Percentiles rank a stretch among this genome's conserved stretches.
phyloP scores from a whole-genome alignment of 2,329 filamentous ascomycete species.

The Graphilbum fragrans region DNA sequence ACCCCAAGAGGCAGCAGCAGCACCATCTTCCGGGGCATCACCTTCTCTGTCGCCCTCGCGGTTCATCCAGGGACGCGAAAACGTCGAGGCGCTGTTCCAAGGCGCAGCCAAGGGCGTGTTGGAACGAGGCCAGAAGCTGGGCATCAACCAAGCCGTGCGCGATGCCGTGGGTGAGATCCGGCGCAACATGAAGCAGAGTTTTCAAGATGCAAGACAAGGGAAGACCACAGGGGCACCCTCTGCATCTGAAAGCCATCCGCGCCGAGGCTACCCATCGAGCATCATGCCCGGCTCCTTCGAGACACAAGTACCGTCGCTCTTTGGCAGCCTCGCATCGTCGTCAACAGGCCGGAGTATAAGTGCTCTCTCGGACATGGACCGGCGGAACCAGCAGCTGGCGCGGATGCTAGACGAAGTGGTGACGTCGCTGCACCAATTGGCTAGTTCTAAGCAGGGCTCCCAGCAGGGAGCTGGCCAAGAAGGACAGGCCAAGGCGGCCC shows the following conservation, averaged over 20 bases:
- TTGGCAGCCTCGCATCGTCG: too few species aligned
- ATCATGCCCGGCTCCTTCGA: not conserved
- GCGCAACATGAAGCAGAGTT: slow-evolving; percentile 59
- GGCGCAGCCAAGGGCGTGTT: slow-evolving; percentile 65
- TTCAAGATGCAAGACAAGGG: slow-evolving; percentile 48
- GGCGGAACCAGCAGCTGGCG: slow-evolving; percentile 54
- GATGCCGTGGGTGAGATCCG: slow-evolving; percentile 70
- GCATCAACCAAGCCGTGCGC: slow-evolving; percentile 70
- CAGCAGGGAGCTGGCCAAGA: too few species aligned
- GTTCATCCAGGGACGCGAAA: slow-evolving; percentile 40
- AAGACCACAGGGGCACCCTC: slow-evolving; percentile 21
- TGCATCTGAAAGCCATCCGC: slow-evolving; percentile 6
- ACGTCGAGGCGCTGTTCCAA: slow-evolving; percentile 61
- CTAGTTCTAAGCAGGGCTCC: not conserved
- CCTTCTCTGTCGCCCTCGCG: slow-evolving; percentile 26
- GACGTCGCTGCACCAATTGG: slow-evolving; percentile 37
- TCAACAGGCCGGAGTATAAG: slow-evolving; percentile 1
- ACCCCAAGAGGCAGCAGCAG: not conserved
- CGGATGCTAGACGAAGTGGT: slow-evolving; percentile 57
- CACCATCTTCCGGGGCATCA: not conserved
- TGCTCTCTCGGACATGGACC: slow-evolving; percentile 24
- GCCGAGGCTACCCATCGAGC: not conserved
- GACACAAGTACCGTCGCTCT: not conserved
- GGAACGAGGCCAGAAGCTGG: slow-evolving; percentile 61
- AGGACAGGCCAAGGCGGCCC: not conserved